Evolutionary conservation across 169 alveolate species (phyloP).

Genomic region (Plasmodium blacklocki): DNA sequence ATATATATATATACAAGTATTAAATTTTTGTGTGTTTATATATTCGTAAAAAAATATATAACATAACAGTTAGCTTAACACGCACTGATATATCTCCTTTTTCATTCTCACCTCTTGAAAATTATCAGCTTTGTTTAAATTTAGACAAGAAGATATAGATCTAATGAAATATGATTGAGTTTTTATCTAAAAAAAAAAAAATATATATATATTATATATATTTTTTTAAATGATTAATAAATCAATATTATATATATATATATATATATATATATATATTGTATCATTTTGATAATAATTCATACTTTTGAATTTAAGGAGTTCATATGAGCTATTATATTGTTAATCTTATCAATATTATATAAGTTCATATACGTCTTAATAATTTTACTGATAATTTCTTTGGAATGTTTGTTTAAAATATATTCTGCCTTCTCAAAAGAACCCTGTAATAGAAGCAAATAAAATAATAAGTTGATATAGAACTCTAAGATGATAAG

Average conservation of each 20-base stretch:
- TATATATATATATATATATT: too few species aligned
- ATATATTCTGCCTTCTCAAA: conserved; percentile 68
- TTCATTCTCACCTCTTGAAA: conserved; percentile 55
- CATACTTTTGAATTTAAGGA: conserved; percentile 61
- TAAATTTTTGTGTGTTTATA: neutral
- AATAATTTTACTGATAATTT: conserved; percentile 63
- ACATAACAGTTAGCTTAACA: neutral
- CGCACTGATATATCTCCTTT: neutral
- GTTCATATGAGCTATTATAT: conserved; percentile 69
- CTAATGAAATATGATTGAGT: conserved; percentile 59
- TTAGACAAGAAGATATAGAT: conserved; percentile 65
- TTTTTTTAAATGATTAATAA: neutral
- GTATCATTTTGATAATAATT: neutral
- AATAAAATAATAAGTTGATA: neutral
- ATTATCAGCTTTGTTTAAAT: conserved; percentile 53
- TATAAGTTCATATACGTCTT: conserved; percentile 71
- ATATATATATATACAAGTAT: neutral
- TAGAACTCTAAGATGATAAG: neutral
- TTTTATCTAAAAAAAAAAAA: conserved; percentile 26
- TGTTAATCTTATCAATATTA: conserved; percentile 44
- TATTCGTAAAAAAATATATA: neutral
- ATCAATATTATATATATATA: neutral
- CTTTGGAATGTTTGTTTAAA: conserved; percentile 72
- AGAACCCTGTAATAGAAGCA: conserved; percentile 32
- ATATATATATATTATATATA: neutral